Conservation (phyloP, 2,329 filamentous ascomycete genomes). For the Rachicladosporium sp. region DNA sequence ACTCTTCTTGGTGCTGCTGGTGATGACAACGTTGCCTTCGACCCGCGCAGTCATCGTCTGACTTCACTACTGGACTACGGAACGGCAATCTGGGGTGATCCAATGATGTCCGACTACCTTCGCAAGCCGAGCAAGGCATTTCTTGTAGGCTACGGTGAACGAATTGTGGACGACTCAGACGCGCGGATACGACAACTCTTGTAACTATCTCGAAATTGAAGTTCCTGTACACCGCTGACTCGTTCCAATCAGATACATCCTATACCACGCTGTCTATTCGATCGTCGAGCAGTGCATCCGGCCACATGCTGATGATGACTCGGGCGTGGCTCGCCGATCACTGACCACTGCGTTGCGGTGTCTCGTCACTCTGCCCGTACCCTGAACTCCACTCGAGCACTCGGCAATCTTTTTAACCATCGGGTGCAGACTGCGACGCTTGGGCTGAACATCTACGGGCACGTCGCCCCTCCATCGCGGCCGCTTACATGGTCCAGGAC, state of each 20-base stretch:
- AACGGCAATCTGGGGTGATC: conserved; percentile 44
- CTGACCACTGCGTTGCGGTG: conserved; percentile 25
- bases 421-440: too few relatives aligned
- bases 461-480: too few relatives aligned
- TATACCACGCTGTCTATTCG: conserved; percentile 30
- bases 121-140: conserved; percentile 29
- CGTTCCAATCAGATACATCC: conserved; percentile 26
- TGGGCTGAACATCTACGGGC: too few relatives aligned
- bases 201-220: conserved; percentile 21
- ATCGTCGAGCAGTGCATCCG: conserved; percentile 35
- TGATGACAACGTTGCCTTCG: conserved; percentile 39
- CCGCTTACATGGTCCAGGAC: too few relatives aligned
- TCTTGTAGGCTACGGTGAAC: conserved; percentile 30
- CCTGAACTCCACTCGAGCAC: too few relatives aligned
- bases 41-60: conserved; percentile 35
- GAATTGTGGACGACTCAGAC: conserved; percentile 19
- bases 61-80: conserved; percentile 42
- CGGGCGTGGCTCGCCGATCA: conserved; percentile 31
- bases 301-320: conserved; percentile 27
- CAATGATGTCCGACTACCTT: conserved; percentile 41
- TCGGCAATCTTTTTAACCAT: too few relatives aligned
- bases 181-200: conserved; percentile 28
- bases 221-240: conserved; percentile 1
- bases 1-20: conserved; percentile 38
- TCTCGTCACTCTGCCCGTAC: not conserved